Evolutionary conservation across 2,329 filamentous ascomycete species (phyloP).

Genomic region (Trichoderma citrinoviride): DNA sequence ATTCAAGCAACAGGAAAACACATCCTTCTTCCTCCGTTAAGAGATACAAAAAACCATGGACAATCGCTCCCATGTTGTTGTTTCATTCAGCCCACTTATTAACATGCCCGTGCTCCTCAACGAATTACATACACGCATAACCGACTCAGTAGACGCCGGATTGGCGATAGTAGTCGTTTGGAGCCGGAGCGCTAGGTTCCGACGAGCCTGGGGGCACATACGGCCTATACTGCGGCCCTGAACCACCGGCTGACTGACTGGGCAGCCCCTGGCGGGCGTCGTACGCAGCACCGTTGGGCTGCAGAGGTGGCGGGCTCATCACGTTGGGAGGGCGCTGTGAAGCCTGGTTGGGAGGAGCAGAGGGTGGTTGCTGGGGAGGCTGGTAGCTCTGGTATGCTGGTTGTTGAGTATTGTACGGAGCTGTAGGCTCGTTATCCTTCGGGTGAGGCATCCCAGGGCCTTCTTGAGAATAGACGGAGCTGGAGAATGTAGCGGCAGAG

Average conservation of each 20-base stretch:
- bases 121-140: not conserved
- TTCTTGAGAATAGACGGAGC: constrained; percentile 50
- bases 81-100: not conserved
- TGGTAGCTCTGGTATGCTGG: constrained; percentile 46
- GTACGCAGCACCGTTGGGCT: constrained; percentile 45
- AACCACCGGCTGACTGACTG: constrained; percentile 38
- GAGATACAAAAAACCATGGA: not conserved
- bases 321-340: constrained; percentile 34
- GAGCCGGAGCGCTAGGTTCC: constrained; percentile 49
- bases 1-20: not conserved
- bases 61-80: not conserved
- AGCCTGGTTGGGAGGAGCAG: constrained; percentile 38
- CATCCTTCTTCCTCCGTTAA: not conserved
- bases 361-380: constrained; percentile 39
- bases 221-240: constrained; percentile 54
- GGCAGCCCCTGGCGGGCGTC: constrained; percentile 52
- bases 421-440: constrained; percentile 31
- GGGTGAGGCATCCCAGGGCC: constrained; percentile 36
- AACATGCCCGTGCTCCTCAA: not conserved
- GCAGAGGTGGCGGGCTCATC: constrained; percentile 44
- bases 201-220: constrained; percentile 50
- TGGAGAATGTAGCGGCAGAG: constrained; percentile 44
- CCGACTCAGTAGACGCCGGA: constrained; percentile 34
- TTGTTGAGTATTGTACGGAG: constrained; percentile 32
- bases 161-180: constrained; percentile 57